Percentiles rank a stretch among this genome's conserved stretches.
Conservation (phyloP, 306 rosid genomes). For the Cicer bijugum region DNA sequence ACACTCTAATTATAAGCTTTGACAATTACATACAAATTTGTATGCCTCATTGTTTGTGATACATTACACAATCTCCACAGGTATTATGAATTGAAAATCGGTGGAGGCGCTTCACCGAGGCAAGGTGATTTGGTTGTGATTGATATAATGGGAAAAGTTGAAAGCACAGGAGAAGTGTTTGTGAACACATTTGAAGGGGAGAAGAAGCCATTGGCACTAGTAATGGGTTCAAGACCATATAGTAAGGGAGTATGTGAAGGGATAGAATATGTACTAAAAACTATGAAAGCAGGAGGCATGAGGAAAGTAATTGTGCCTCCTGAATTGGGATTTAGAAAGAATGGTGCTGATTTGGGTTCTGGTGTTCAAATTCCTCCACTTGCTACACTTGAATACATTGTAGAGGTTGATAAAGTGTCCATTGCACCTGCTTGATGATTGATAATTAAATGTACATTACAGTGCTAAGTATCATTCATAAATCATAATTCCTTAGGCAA, state of each 20-base stretch:
- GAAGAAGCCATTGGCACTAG: conserved; percentile 77
- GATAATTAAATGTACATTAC: not conserved
- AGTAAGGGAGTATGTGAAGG: conserved; percentile 95
- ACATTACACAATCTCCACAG: conserved; percentile 16
- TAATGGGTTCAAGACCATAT: conserved; percentile 90
- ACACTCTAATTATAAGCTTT: not conserved
- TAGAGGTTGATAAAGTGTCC: conserved; percentile 87
- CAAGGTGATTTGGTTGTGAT: conserved; percentile 84
- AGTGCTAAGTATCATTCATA: not conserved
- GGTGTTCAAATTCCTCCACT: conserved; percentile 76
- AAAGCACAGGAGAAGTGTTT: conserved; percentile 64
- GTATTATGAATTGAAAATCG: conserved; percentile 71
- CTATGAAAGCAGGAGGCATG: conserved; percentile 89
- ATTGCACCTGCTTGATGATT: conserved; percentile 77
- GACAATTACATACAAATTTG: not conserved
- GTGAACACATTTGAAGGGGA: conserved; percentile 79
- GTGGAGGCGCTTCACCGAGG: conserved; percentile 76
- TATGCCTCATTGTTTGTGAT: conserved; percentile 16
- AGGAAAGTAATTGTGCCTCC: conserved; percentile 81
- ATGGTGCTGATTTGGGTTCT: conserved; percentile 82
- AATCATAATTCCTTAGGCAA: not conserved
- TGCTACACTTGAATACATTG: conserved; percentile 78
- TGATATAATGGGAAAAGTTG: conserved; percentile 67
- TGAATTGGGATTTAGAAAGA: conserved; percentile 71
- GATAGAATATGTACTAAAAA: conserved; percentile 64